A percentile compares a stretch with the other conserved stretches of the same genome.
These are phyloP conservation scores for Boletus subparvulus DNA, from an alignment of 768 basidiomycete genomes.

Conservation along the genomic window DNA sequence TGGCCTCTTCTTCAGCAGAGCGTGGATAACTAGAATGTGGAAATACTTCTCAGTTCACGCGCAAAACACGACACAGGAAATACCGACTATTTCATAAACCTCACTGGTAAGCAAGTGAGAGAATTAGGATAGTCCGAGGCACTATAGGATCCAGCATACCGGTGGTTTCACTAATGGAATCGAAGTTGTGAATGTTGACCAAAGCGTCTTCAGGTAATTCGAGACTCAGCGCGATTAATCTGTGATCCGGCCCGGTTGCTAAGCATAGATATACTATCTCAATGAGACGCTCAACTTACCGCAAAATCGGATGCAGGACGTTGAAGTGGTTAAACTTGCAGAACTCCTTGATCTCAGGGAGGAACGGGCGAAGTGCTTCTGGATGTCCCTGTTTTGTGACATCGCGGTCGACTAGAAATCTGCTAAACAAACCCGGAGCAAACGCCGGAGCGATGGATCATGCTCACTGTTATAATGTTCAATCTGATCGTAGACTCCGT, in stretches of 20 bases:
- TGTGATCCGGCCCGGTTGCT: conserved; percentile 11
- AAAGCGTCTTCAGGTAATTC: conserved; percentile 55
- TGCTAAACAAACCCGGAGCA: background rate
- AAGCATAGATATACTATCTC: background rate
- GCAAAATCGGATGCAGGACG: conserved; percentile 49
- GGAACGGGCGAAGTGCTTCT: conserved; percentile 44
- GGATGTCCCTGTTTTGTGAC: conserved; percentile 50
- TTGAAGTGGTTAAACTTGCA: conserved; percentile 50
- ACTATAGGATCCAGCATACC: conserved; percentile 28
- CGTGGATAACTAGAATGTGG: conserved; percentile 44
- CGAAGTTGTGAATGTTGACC: conserved; percentile 46
- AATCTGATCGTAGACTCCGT: conserved; percentile 63
- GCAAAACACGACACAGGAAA: background rate
- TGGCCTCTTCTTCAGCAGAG: conserved; percentile 46
- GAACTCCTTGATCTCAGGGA: conserved; percentile 54
- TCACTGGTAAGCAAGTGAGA: conserved; percentile 36
- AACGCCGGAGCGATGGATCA: background rate
- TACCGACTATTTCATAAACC: conserved; percentile 67
- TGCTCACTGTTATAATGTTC: conserved; percentile 62
- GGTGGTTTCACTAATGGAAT: conserved; percentile 42
- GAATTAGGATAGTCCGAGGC: background rate
- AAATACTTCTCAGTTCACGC: background rate
- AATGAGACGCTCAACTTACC: conserved; percentile 25
- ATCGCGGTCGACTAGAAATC: conserved; percentile 47
- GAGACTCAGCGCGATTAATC: conserved; percentile 50